Evolutionary conservation across 768 basidiomycete species (phyloP), one percentile per base, ranked within the genome.

Genomic region (Suillus tomentosus): DNA sequence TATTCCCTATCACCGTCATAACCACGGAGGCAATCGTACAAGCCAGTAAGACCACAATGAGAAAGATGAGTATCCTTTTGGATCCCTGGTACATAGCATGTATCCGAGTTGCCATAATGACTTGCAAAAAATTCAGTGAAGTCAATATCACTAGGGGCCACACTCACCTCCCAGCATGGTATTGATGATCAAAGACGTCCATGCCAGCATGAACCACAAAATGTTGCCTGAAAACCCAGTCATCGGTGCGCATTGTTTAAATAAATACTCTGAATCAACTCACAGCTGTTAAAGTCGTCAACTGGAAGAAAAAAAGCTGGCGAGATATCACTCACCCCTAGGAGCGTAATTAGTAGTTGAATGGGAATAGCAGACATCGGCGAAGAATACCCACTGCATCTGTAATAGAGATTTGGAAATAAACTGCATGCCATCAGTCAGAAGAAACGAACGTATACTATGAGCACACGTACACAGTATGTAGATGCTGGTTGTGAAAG

Each of bases 81-180:
- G 51, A 53, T 31, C 51, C 15, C 17, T 53, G 51, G 5, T 53
- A 53, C 51, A 53, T 53, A 31, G 51, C 51, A 19, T 53, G 5
- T 53, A 53, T 53, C 27, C 51, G 51, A 53, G 27, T 19, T 17
- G 27, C 19, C 51, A 53, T 53, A 27, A 53, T 53, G 27, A 53
- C 51, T 53, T 17, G 51, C 15, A 31, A 17, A 31, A 31, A 10
- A 31, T 31, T 53, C 27, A 53, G 51, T 19, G 17, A 19, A 19
- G 24, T 31, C 17, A 10, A 31, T 31, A 31, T 31, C 27, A 53
- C 5, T 31, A 53, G 27, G 51, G 17, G 17, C 51, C 27, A 2
- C 3, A 31, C 51, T 53, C 51, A 53, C 51, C 17, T 10, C 51
- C 51, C 17, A 53, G 51, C 27, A 53, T 53, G 51, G 51, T 9